Evolutionary conservation across 2,329 filamentous ascomycete species (phyloP), one percentile per base, ranked within the genome.

Genomic region (Cordyceps javanica): DNA sequence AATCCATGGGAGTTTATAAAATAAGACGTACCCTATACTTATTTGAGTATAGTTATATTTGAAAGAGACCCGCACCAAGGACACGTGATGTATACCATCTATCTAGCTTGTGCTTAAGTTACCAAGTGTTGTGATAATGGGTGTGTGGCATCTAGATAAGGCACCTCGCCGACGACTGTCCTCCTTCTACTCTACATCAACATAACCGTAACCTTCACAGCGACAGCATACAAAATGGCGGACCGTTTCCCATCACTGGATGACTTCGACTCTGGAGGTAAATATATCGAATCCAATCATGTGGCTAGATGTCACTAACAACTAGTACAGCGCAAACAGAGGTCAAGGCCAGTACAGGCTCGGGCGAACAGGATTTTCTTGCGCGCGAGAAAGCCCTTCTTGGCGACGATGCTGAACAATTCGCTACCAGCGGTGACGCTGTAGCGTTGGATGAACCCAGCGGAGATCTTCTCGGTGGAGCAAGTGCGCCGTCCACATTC

Each of bases 351-450:
- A 73, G 83, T 38, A 23, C 53, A 9, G 53, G 25, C n/a, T 77
- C 80, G 61, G 80, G 77, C 61, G 77, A 81, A 10, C 86, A 90
- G 68, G 91, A 96, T 74, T 97, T 99, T 72, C 84, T 97, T 50
- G 86, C 90, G 62, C 90, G 93, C 65, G 94, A 99, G 77, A 90
- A 91, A 69, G 94, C 91, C 61, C 75, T 88, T 19, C 85, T 99
- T 8, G 94, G 94, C 63, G 94, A 96, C 62, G 94, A 97, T 72
- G 94, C 94, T 60, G 83, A 91, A 66, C 89, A 92, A 77, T 99
- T 99, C 73, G 81, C 88, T 62, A 89, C 89, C 32, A 81, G 85
- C 60, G 85, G 87, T 68, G 90, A 96, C 70, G 77, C 81, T 59
- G 80, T 81, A 58, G 83, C 83, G 41, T 80, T 85, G 56, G 82